Conservation (phyloP, 352 stramenopile genomes). For the Thalassiosira mediterranea region DNA sequence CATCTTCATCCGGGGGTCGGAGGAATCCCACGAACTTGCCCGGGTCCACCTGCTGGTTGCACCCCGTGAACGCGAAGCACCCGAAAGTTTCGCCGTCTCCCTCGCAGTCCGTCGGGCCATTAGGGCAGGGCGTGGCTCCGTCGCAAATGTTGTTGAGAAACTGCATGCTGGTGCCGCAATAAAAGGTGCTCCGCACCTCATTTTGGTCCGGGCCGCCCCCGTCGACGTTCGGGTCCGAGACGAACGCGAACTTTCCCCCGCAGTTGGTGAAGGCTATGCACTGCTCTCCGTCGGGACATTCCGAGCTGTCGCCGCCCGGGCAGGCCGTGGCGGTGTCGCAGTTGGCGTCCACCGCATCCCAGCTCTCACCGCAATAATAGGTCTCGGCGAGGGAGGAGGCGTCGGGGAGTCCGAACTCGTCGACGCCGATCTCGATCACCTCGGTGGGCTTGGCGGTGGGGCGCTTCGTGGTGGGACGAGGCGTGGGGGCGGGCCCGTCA, state of each 20-base stretch:
- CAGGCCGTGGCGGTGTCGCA: slow-evolving; percentile 49
- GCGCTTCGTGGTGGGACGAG: background rate
- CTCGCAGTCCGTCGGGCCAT: slow-evolving; percentile 49
- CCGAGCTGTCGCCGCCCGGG: slow-evolving; percentile 27
- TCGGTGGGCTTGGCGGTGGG: background rate
- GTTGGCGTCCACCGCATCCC: slow-evolving; percentile 42
- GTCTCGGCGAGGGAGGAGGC: slow-evolving; percentile 46
- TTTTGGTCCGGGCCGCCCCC: slow-evolving; percentile 56
- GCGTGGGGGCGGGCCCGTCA: background rate
- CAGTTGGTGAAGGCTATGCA: slow-evolving; percentile 69
- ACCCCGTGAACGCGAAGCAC: slow-evolving; percentile 67
- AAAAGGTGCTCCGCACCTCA: slow-evolving; percentile 56
- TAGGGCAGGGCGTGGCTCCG: slow-evolving; percentile 50
- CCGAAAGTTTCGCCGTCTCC: slow-evolving; percentile 38
- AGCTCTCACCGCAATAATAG: slow-evolving; percentile 55
- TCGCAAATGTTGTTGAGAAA: slow-evolving; percentile 62
- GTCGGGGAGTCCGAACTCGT: slow-evolving; percentile 54
- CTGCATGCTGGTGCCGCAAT: slow-evolving; percentile 51
- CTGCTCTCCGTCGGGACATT: slow-evolving; percentile 32
- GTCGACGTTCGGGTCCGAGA: slow-evolving; percentile 50
- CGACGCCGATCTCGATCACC: slow-evolving; percentile 32
- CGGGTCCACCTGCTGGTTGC: slow-evolving; percentile 55
- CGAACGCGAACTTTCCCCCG: slow-evolving; percentile 56
- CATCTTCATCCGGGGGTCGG: slow-evolving; percentile 21
- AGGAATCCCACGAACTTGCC: slow-evolving; percentile 63